These are phyloP conservation scores for Claviceps arundinis DNA, from an alignment of 2,329 filamentous ascomycete genomes.

Conservation along the genomic window DNA sequence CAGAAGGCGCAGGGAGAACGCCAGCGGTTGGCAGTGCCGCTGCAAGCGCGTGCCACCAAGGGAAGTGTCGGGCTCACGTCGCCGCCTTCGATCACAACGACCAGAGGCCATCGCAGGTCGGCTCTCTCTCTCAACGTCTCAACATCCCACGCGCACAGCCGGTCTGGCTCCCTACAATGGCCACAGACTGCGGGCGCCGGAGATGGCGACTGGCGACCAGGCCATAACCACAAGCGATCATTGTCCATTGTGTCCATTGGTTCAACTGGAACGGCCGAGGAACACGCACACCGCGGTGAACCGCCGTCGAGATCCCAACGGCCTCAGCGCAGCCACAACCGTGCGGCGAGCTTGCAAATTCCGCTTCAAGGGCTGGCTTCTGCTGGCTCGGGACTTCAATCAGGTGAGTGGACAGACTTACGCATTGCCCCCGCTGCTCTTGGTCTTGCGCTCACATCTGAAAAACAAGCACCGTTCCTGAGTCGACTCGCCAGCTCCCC, in stretches of 20 bases:
- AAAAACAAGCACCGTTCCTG: constrained; percentile 19
- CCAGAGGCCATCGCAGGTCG: constrained; percentile 48
- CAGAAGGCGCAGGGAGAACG: constrained; percentile 17
- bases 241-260: constrained; percentile 74
- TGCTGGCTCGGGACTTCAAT: constrained; percentile 29
- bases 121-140: constrained; percentile 51
- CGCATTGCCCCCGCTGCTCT: too few species aligned
- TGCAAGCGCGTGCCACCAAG: constrained; percentile 27
- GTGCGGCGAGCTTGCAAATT: constrained; percentile 74
- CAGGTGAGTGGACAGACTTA: constrained; percentile 19
- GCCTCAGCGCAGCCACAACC: constrained; percentile 51
- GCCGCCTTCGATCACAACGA: constrained; percentile 24
- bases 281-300: constrained; percentile 30
- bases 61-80: constrained; percentile 31
- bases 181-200: constrained; percentile 18
- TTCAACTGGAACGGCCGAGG: constrained; percentile 36
- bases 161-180: constrained; percentile 36
- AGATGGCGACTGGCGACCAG: constrained; percentile 19
- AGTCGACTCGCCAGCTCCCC: constrained; percentile 35
- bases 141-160: constrained; percentile 28
- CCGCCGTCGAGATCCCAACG: constrained; percentile 30
- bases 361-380: constrained; percentile 22
- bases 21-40: constrained; percentile 28
- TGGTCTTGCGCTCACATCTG: neutral
- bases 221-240: constrained; percentile 59